Evolutionary conservation across 2,329 filamentous ascomycete genomes (phyloP), one percentile per base, ranked within the genome.

Genomic region (Achaetomium macrosporum): DNA sequence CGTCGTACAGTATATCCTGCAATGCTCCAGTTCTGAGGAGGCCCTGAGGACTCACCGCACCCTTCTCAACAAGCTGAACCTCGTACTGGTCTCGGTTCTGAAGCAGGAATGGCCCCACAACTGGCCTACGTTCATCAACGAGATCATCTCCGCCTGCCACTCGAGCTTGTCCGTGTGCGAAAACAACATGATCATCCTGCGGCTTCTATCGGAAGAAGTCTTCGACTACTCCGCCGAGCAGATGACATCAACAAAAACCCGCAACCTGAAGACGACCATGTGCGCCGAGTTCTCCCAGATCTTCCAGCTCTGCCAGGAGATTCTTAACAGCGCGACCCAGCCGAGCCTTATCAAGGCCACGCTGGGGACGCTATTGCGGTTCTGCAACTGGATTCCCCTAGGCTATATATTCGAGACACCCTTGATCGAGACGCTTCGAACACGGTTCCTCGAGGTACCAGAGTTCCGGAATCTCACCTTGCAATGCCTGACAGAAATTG

Each of bases 91-190:
- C 63, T 96, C 91, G 53, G 92, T 99, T 59, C 77, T 99, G 67
- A 99, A 99, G 79, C 93, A 99, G 74, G 93, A 99, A 73, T 99
- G 93, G 93, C 93, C 93, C 53, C 92, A 97, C 74, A 95, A 99
- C 77, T 99, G 95, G 93, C 93, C 95, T 11, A 96, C 90, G 17
- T 99, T 99, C 73, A 97, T 99, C 80, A 97, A 97, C 77, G 93
- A 99, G 76, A 99, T 99, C 71, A 90, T 99, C 64, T 87, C 90
- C 19, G 92, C 93, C 51, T 97, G 91, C 73, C 91, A 95, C 69
- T 92, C 89, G 62, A 96, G 88, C 71, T 77, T 99, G 50, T 93
- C 92, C 36, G 95, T 99, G 64, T 99, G 95, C 81, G 93, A 99
- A 75, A 99, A 99, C 77, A 99, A 99, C 78, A 99, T 99, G 93